Conservation (phyloP, 2,329 filamentous ascomycete species). For the Keithomyces neogunnii region DNA sequence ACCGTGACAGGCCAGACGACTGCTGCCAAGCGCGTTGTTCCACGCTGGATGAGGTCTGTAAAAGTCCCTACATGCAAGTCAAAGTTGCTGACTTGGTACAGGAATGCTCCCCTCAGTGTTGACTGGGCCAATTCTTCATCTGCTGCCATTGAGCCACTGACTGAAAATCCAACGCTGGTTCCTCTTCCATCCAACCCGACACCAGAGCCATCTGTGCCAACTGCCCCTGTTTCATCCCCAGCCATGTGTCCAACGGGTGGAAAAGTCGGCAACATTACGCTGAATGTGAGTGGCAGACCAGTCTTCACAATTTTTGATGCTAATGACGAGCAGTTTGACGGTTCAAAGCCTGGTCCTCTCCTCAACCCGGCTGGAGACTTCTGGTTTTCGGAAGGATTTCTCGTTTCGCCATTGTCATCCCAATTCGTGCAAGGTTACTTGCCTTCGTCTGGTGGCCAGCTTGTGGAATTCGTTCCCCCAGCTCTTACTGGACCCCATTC, state of each 20-base stretch:
- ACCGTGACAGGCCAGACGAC: slow-evolving; percentile 13
- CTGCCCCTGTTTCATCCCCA: slow-evolving; percentile 8
- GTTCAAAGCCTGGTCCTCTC: slow-evolving; percentile 25
- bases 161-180: not conserved
- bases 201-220: not conserved
- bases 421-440: slow-evolving; percentile 23
- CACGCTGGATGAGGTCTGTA: slow-evolving; percentile 21
- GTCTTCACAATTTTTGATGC: not conserved
- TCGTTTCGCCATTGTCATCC: slow-evolving; percentile 26
- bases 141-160: not conserved
- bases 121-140: slow-evolving; percentile 24
- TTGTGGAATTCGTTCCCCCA: slow-evolving; percentile 31
- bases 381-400: slow-evolving; percentile 34
- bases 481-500: slow-evolving; percentile 18
- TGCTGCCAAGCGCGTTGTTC: slow-evolving; percentile 15
- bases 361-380: slow-evolving; percentile 31
- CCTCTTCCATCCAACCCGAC: not conserved
- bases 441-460: slow-evolving; percentile 30
- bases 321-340: slow-evolving; percentile 26
- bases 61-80: not conserved
- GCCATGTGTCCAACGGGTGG: slow-evolving; percentile 20
- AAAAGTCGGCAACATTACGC: slow-evolving; percentile 27
- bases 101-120: slow-evolving; percentile 9
- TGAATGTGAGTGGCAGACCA: slow-evolving; percentile 23
- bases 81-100: slow-evolving; percentile 6